phyloP scores from a whole-genome alignment of 345 rosid genomes.

The Durio zibethinus region DNA sequence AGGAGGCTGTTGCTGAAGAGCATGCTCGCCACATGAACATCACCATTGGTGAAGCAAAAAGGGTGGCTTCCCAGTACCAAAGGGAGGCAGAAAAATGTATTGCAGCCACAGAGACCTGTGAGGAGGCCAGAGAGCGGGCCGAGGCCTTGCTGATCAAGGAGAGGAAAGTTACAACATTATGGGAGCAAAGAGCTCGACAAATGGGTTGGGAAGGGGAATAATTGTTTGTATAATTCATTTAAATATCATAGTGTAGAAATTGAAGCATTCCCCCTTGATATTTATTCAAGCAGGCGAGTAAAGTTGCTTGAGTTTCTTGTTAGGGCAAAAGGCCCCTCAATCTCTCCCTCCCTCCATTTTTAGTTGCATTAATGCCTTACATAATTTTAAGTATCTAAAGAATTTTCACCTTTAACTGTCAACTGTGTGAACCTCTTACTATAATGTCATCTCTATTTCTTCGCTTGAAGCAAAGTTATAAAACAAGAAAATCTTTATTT shows the following conservation, averaged over 20 bases:
- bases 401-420: conserved; percentile 13
- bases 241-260: conserved; percentile 11
- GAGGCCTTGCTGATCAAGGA: conserved; percentile 73
- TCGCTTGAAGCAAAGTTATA: not conserved
- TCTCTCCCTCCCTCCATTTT: not conserved
- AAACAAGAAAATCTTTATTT: not conserved
- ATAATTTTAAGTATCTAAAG: not conserved
- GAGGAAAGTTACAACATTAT: conserved; percentile 70
- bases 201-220: conserved; percentile 82
- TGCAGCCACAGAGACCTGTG: conserved; percentile 91
- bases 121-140: conserved; percentile 82
- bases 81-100: conserved; percentile 97
- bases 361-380: not conserved
- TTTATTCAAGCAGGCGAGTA: conserved; percentile 28
- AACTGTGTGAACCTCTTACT: not conserved
- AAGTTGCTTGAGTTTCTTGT: conserved; percentile 2
- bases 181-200: conserved; percentile 92
- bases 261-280: conserved; percentile 1
- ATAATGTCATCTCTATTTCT: not conserved
- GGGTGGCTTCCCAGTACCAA: conserved; percentile 93
- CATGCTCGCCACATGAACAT: conserved; percentile 80
- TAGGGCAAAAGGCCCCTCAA: not conserved
- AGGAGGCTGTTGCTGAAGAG: conserved; percentile 82
- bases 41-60: conserved; percentile 78
- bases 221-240: not conserved